Evolutionary conservation across 495 filamentous ascomycete genomes (phyloP), one percentile per base, ranked within the genome.

Genomic region (Oleoguttula mirabilis): DNA sequence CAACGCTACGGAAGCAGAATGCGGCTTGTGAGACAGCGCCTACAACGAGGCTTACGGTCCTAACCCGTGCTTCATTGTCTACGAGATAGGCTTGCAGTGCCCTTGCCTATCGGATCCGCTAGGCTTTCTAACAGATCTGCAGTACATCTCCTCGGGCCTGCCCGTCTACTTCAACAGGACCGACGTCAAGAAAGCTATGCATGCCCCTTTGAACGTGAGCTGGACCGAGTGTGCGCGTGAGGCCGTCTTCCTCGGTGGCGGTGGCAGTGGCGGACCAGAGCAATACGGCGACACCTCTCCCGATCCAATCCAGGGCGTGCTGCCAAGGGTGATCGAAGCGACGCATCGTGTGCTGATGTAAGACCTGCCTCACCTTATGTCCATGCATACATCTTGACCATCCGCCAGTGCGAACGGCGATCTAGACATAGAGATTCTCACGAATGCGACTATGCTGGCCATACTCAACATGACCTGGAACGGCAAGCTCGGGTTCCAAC

Each of bases 391-490:
- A n/a, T n/a, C n/a, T n/a, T n/a, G n/a, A n/a, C n/a, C n/a, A n/a
- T n/a, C n/a, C n/a, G n/a, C n/a, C n/a, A n/a, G n/a, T n/a, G n/a
- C n/a, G n/a, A n/a, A n/a, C n/a, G n/a, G n/a, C n/a, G n/a, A n/a
- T 5, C 12, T 3, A 50, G 52, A 52, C 45, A 14, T 55, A 42
- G 48, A 50, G 43, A 21, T 49, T 87, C 32, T 56, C 2, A 51
- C 69, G 37, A 81, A 86, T 47, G 80, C 82, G 6, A 76, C 77
- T 0, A 64, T 88, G 0, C 61, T 79, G 11, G 72, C 70, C 3
- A 78, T 88, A 24, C 82, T 88, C 52, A 88, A 87, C 58, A 83
- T 87, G 78, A 87, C 81, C 0, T 88, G 79, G 80, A 72, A 75
- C 39, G 83, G 83, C 4, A 48, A 51, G 5, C 71, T 77, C 43